Base-by-base conservation (phyloP, 2,329 filamentous ascomycete species). In the Fusarium pseudocircinatum region DNA sequence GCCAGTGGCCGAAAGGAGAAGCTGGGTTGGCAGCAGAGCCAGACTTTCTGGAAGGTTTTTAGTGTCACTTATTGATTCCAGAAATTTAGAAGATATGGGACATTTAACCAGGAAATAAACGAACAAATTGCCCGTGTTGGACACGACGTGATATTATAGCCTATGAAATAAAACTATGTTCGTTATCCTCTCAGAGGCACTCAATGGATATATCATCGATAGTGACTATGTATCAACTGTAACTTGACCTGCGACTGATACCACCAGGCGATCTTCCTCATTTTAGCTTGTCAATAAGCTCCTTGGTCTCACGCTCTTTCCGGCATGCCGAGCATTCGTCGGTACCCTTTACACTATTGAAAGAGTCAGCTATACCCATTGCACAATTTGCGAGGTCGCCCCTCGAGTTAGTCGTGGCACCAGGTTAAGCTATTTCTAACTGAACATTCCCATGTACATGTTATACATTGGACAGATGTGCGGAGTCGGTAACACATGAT, bases 21-120 rank as follows among this genome's bases (percentile, higher is more conserved):
- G 20, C 7, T 64, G 11, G 2, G 26, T 13, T 64, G 56, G 46
- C 58, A 63, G 32, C 34, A 40, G 26, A 26, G 18, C 9, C 12
- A 62, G 11, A 28, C 24, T 1, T 64, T 63, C 11, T 64, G 62
- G 62, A 40, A 63, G 6, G 30, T 37, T 1, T 63, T 64, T 6
- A 64, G 62, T 44, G 62, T 64, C 9, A 64, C 62, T 5, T 64
- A 64, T 10, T 64, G n/a, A 57, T 10, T 37, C 2, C 14, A 24
- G 10, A 3, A 2, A 20, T 3, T 13, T 2, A 28, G 18, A 22
- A n/a, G 11, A 34, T 2, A 20, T 1, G 13, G 26, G 4, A 16
- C 5, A 32, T 30, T 8, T 24, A 24, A 18, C 3, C 24, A 40
- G 36, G 4, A 24, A 22, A 13, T 24, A 20, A 20, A 32, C 10